phyloP scores from a whole-genome alignment of 1,284 basidiomycete species.

The Puccinia novopanici region DNA sequence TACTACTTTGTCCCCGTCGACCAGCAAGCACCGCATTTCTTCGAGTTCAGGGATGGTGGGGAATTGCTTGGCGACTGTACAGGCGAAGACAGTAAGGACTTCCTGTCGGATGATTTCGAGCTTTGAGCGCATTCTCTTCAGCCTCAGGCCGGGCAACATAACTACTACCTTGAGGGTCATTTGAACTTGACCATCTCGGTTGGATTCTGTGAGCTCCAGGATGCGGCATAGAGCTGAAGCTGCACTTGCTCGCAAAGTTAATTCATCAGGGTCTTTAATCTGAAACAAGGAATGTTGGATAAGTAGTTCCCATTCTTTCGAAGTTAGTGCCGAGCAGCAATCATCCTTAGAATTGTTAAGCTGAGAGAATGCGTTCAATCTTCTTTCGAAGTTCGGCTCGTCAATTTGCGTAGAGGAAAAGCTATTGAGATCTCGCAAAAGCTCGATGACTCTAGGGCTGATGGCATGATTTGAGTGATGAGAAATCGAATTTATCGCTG shows the following conservation, averaged over 20 bases:
- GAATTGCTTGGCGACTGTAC: conserved; percentile 70
- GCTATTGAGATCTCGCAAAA: conserved; percentile 77
- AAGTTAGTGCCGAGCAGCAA: conserved; percentile 64
- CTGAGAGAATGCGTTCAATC: conserved; percentile 73
- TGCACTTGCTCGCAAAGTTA: conserved; percentile 83
- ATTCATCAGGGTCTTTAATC: conserved; percentile 84
- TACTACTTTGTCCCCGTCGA: conserved; percentile 87
- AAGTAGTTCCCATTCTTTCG: conserved; percentile 77
- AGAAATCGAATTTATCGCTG: conserved; percentile 67
- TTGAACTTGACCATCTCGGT: conserved; percentile 53
- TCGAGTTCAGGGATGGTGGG: conserved; percentile 67
- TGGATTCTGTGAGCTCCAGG: conserved; percentile 66
- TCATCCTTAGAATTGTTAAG: conserved; percentile 68
- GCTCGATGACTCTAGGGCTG: conserved; percentile 62
- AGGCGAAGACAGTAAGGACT: conserved; percentile 75
- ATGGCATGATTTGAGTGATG: conserved; percentile 65
- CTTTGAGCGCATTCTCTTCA: conserved; percentile 79
- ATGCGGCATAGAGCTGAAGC: conserved; percentile 76
- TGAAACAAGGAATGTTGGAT: conserved; percentile 82
- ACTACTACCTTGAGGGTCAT: conserved; percentile 66
- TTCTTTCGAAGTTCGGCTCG: conserved; percentile 88
- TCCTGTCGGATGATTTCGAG: conserved; percentile 87
- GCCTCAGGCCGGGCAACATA: conserved; percentile 78
- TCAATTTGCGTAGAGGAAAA: conserved; percentile 80
- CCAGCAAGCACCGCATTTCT: conserved; percentile 81